phyloP scores from a whole-genome alignment of 1,284 basidiomycete genomes.

The Pulveroboletus sp. region DNA sequence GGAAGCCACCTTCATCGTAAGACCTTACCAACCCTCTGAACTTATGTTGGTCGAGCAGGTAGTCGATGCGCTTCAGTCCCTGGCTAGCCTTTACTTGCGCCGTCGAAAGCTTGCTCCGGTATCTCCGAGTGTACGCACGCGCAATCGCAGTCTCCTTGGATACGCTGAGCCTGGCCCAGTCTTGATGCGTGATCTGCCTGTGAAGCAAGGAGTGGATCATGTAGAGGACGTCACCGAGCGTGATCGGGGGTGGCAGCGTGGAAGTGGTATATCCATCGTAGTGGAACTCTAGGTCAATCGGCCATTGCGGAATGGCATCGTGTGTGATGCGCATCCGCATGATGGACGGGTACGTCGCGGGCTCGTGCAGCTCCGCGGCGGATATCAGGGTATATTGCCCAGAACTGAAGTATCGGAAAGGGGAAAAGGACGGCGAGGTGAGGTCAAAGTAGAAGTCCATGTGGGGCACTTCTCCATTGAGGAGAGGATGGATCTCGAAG shows the following conservation, averaged over 20 bases:
- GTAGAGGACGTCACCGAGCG: conserved; percentile 53
- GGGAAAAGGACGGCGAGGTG: conserved; percentile 42
- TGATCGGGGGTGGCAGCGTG: conserved; percentile 42
- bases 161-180: conserved; percentile 47
- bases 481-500: conserved; percentile 51
- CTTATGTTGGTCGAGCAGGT: conserved; percentile 45
- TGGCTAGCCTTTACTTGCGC: conserved; percentile 43
- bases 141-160: conserved; percentile 43
- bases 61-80: conserved; percentile 60
- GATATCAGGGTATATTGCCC: conserved; percentile 38
- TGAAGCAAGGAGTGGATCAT: conserved; percentile 51
- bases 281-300: conserved; percentile 48
- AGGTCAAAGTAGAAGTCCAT: conserved; percentile 54
- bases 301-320: conserved; percentile 58
- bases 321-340: conserved; percentile 55
- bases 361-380: conserved; percentile 43
- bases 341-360: conserved; percentile 55
- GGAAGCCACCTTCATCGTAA: conserved; percentile 35
- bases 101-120: conserved; percentile 37
- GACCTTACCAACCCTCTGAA: conserved; percentile 53
- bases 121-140: conserved; percentile 54
- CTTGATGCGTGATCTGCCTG: conserved; percentile 48
- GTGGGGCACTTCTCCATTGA: conserved; percentile 51
- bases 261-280: conserved; percentile 19
- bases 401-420: conserved; percentile 38